phyloP scores from a whole-genome alignment of 495 filamentous ascomycete genomes.

The Lasiosphaeria hispida region DNA sequence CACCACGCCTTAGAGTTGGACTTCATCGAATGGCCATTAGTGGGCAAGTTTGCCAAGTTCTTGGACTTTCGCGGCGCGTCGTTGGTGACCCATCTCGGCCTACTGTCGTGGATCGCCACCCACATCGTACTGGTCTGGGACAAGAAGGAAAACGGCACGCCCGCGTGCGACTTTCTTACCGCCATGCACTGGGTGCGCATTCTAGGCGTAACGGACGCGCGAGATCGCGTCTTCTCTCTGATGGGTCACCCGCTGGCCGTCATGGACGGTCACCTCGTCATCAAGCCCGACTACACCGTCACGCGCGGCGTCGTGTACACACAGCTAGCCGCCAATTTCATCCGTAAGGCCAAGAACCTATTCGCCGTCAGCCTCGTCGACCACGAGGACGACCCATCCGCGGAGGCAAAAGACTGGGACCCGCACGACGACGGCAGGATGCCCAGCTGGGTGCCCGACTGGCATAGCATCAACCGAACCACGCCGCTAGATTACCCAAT shows the following conservation, averaged over 20 bases:
- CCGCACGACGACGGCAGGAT: slow-evolving; percentile 12
- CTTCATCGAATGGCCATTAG: slow-evolving; percentile 17
- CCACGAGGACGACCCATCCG: slow-evolving; percentile 16
- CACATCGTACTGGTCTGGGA: slow-evolving; percentile 22
- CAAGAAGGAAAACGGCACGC: slow-evolving; percentile 10
- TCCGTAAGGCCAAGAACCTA: slow-evolving; percentile 11
- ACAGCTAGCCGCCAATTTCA: slow-evolving; percentile 16
- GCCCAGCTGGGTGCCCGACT: slow-evolving; percentile 23
- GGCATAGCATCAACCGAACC: slow-evolving; percentile 24
- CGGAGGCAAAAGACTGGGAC: slow-evolving; percentile 9
- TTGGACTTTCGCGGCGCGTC: slow-evolving; percentile 18
- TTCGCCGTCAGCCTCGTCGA: slow-evolving; percentile 18
- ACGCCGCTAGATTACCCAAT: slow-evolving; percentile 14
- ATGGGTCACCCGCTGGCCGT: slow-evolving; percentile 16
- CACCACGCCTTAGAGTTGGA: slow-evolving; percentile 6
- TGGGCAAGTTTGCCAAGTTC: slow-evolving; percentile 14
- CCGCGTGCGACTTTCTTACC: slow-evolving; percentile 19
- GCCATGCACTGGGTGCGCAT: slow-evolving; percentile 22
- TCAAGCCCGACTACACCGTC: slow-evolving; percentile 18
- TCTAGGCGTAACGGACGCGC: slow-evolving; percentile 19
- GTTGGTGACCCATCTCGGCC: slow-evolving; percentile 16
- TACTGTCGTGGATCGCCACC: slow-evolving; percentile 18
- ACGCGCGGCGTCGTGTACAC: slow-evolving; percentile 23
- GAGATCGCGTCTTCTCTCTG: slow-evolving; percentile 18
- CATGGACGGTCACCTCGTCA: slow-evolving; percentile 12